Conservation (phyloP, 805 yeast genomes). For the Teunomyces lycoperdinae region DNA sequence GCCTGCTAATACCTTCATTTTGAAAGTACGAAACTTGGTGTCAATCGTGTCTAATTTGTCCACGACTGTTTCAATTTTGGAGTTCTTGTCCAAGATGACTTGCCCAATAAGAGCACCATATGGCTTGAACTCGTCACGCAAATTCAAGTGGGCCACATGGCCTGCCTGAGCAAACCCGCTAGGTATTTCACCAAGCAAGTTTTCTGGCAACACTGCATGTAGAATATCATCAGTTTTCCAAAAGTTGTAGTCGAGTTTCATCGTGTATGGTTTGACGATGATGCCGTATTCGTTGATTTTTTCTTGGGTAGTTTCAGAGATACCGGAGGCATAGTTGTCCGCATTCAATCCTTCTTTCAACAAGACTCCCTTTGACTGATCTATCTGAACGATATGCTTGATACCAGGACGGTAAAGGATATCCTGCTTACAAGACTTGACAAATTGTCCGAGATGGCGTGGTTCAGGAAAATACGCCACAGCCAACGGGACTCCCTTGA, state of each 20-base stretch:
- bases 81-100: slow-evolving; percentile 83
- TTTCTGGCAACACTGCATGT: slow-evolving; percentile 70
- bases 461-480: slow-evolving; percentile 73
- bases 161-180: slow-evolving; percentile 92
- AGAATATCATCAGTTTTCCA: slow-evolving; percentile 92
- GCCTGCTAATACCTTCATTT: slow-evolving; percentile 93
- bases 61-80: slow-evolving; percentile 81
- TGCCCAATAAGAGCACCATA: slow-evolving; percentile 81
- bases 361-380: slow-evolving; percentile 52
- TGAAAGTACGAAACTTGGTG: slow-evolving; percentile 85
- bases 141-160: slow-evolving; percentile 89
- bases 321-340: slow-evolving; percentile 26
- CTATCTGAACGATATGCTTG: slow-evolving; percentile 56
- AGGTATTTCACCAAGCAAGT: slow-evolving; percentile 70
- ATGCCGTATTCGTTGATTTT: slow-evolving; percentile 49
- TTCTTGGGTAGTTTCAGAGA: slow-evolving; percentile 43
- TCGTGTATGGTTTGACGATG: slow-evolving; percentile 48
- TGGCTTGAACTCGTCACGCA: slow-evolving; percentile 81
- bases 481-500: slow-evolving; percentile 53
- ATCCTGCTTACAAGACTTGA: slow-evolving; percentile 56
- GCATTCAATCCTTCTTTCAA: slow-evolving; percentile 45
- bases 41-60: slow-evolving; percentile 87
- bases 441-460: slow-evolving; percentile 53
- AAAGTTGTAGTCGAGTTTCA: slow-evolving; percentile 64
- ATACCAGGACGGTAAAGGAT: slow-evolving; percentile 69